Percentiles rank a stretch among this genome's conserved stretches.
phyloP scores from a whole-genome alignment of 352 stramenopile genomes.

The Pythium scleroteichum region DNA sequence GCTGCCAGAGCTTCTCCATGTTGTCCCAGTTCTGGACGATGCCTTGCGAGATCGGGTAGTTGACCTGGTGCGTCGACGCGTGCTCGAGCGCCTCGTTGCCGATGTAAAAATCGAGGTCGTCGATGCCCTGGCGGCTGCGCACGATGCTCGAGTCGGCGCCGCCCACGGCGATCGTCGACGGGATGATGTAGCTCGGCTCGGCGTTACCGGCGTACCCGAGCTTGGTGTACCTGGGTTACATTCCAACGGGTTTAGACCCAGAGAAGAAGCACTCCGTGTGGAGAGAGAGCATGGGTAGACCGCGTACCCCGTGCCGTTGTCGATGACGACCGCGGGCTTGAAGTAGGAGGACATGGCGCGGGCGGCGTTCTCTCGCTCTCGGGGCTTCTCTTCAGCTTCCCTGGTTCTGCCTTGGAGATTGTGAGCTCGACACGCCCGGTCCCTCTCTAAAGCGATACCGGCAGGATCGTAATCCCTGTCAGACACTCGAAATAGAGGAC shows the following conservation, averaged over 20 bases:
- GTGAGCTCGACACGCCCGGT: neutral
- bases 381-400: neutral
- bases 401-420: conserved; percentile 7
- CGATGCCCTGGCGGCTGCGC: conserved; percentile 87
- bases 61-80: conserved; percentile 91
- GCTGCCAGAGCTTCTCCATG: conserved; percentile 95
- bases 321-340: conserved; percentile 95
- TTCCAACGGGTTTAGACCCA: neutral
- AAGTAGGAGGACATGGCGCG: conserved; percentile 46
- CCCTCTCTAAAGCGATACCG: conserved; percentile 5
- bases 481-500: no score
- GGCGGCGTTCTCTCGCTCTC: no score
- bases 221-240: conserved; percentile 92
- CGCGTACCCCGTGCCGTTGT: conserved; percentile 94
- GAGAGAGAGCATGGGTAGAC: neutral
- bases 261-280: conserved; percentile 4
- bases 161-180: conserved; percentile 90
- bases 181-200: conserved; percentile 95
- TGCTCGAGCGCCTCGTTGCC: conserved; percentile 92
- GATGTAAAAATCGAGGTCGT: conserved; percentile 96
- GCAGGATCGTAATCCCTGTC: neutral
- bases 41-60: conserved; percentile 88
- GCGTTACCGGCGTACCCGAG: conserved; percentile 95
- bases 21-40: conserved; percentile 95
- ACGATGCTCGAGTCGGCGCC: conserved; percentile 65